Conservation (phyloP, 2,329 filamentous ascomycete genomes). For the Colletotrichum kahawae region DNA sequence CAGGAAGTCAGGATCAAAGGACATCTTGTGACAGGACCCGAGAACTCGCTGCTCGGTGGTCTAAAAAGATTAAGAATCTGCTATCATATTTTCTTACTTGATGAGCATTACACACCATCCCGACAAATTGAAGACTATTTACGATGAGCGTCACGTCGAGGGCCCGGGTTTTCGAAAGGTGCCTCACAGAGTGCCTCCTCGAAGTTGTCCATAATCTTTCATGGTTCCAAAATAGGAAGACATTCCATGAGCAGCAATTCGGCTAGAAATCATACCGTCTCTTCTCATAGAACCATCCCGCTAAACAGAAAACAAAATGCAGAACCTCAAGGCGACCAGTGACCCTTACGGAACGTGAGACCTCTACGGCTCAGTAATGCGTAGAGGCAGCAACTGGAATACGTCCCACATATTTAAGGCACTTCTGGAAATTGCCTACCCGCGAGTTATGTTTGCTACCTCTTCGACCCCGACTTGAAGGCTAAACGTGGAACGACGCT, state of each 20-base stretch:
- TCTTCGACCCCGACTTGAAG: accelerated
- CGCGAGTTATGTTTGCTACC: neutral
- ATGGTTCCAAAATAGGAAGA: too few relatives aligned
- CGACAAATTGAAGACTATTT: neutral
- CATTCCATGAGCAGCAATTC: too few relatives aligned
- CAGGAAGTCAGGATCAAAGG: neutral
- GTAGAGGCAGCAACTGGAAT: neutral
- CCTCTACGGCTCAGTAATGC: neutral
- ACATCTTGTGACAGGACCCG: neutral
- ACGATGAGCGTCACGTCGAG: neutral
- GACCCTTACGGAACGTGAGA: neutral
- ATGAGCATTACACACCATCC: neutral
- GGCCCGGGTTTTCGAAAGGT: neutral
- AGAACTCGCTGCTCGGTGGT: neutral
- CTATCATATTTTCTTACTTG: neutral
- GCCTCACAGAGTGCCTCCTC: too few relatives aligned
- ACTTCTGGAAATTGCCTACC: neutral
- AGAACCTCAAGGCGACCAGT: neutral
- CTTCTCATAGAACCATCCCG: too few relatives aligned
- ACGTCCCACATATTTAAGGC: neutral
- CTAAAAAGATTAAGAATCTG: neutral
- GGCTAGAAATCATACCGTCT: too few relatives aligned
- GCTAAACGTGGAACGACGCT: neutral
- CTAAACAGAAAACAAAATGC: neutral
- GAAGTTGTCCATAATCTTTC: too few relatives aligned